Base-by-base conservation (phyloP, 495 filamentous ascomycete genomes). In the Annulohypoxylon stygium region DNA sequence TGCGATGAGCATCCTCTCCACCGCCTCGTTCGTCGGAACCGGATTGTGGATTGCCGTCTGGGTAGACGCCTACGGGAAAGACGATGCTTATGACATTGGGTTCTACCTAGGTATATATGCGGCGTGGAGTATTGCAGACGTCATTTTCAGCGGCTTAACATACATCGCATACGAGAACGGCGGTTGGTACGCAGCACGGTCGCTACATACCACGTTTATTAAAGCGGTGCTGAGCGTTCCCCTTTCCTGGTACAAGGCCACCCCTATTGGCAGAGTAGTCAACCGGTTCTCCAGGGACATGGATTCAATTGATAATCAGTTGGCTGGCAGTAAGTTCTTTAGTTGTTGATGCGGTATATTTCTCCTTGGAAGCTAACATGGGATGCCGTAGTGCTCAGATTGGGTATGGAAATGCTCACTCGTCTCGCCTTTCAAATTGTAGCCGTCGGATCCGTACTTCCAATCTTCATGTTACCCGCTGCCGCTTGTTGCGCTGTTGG, bases 251-350 rank as follows among this genome's bases (percentile, higher is more conserved):
- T 88, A 86, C 64, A 87, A 88, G 78, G 83, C 84, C 11, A 84
- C 83, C 11, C 87, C 88, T 0, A 65, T 86, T 8, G 88, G 88
- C 1, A 80, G 84, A n/a, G 84, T 89, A 48, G 80, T 88, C 37
- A 89, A 89, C 69, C 82, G 88, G 18, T 87, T 90, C 61, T 83
- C 84, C 3, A 80, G 83, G 12, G 88, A 89, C 71, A 75, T 89
- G 50, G 78, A 81, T 36, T 82, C 81, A 0, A 76, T 87, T 20
- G 81, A 83, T 48, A 79, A 62, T 3, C 10, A 34, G 7, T 47
- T 87, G 9, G 78, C 80, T 3, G 77, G 80, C 7, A 80, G 72
- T 75, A 75, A 75, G 72, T 74, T 30, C 3, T 30, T 30, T 43
- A 43, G 4, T 43, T n/a, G 14, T 43, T 43, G 39, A 43, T 43